phyloP scores from a whole-genome alignment of 148 eudicot genomes.

The Drosera capensis region DNA sequence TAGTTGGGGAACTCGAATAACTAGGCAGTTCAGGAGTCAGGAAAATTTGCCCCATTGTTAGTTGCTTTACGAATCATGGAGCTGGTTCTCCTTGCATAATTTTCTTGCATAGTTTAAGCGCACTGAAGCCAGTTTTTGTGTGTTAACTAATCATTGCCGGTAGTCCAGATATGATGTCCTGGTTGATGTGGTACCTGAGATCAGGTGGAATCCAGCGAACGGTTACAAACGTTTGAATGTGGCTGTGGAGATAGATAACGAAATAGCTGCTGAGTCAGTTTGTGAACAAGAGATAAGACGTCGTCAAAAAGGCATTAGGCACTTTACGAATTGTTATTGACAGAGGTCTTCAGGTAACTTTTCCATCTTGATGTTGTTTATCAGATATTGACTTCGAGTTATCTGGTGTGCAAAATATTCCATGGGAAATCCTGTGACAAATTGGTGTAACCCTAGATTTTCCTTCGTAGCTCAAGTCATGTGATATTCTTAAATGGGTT shows the following conservation, averaged over 20 bases:
- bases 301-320: constrained; percentile 69
- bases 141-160: constrained; percentile 4
- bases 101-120: neutral
- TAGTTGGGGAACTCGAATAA: no score
- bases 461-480: no score
- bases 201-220: constrained; percentile 73
- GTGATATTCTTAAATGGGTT: no score
- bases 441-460: no score
- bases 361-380: neutral
- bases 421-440: no score
- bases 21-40: no score
- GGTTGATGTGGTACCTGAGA: constrained; percentile 79
- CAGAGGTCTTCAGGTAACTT: constrained; percentile 78
- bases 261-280: constrained; percentile 67
- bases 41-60: no score
- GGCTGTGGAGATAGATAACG: constrained; percentile 80
- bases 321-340: constrained; percentile 63
- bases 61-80: no score
- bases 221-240: constrained; percentile 79
- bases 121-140: neutral
- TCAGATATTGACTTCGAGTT: no score
- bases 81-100: no score
- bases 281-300: constrained; percentile 66
- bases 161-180: constrained; percentile 62
- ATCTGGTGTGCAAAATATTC: no score